Conservation (phyloP, 495 filamentous ascomycete species). For the Talaromyces proteolyticus region DNA sequence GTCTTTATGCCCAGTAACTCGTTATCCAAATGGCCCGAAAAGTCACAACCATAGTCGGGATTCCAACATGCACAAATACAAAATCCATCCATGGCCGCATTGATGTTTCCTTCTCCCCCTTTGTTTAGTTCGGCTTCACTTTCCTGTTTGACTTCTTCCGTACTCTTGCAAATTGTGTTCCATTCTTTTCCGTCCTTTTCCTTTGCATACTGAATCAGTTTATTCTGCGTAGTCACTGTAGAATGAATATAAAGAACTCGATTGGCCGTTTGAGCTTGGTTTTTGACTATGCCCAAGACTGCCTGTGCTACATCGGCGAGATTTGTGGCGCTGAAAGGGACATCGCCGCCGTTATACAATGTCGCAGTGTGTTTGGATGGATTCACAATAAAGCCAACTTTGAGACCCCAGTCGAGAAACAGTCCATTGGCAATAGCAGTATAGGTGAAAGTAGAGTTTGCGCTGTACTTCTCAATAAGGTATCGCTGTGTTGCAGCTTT, state of each 20-base stretch:
- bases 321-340: slow-evolving; percentile 4
- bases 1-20: slow-evolving; percentile 1
- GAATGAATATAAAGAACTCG: slow-evolving; percentile 6
- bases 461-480: slow-evolving; percentile 31
- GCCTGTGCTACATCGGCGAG: slow-evolving; percentile 4
- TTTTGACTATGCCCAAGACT: slow-evolving; percentile 5
- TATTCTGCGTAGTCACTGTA: slow-evolving; percentile 7
- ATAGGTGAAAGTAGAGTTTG: slow-evolving; percentile 34
- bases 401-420: slow-evolving; percentile 7
- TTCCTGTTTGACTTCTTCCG: neutral
- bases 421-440: slow-evolving; percentile 21
- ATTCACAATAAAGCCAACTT: slow-evolving; percentile 5
- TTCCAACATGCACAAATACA: neutral
- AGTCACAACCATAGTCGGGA: neutral
- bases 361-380: slow-evolving; percentile 3
- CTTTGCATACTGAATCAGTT: slow-evolving; percentile 1
- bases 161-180: neutral
- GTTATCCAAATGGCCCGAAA: slow-evolving; percentile 4
- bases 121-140: neutral
- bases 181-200: neutral
- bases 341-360: slow-evolving; percentile 12
- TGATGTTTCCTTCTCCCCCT: neutral
- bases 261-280: slow-evolving; percentile 6
- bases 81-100: neutral
- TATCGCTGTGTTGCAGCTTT: slow-evolving; percentile 46